Percentiles rank a stretch among this genome's conserved stretches.
These are phyloP conservation scores for Colletotrichum falcatum DNA, from an alignment of 2,329 filamentous ascomycete species.

Conservation along the genomic window DNA sequence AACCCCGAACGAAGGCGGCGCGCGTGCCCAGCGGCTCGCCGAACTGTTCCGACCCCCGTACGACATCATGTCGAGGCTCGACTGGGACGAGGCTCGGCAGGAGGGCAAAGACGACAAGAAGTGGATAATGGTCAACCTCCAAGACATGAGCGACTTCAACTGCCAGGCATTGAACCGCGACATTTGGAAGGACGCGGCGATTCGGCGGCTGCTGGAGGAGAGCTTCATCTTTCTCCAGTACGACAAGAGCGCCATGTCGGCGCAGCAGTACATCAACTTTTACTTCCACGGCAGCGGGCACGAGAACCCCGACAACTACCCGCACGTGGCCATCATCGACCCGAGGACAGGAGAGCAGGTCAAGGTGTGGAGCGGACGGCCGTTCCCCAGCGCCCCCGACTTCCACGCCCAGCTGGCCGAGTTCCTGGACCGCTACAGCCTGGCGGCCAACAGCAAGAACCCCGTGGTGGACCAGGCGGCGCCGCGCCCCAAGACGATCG, in stretches of 20 bases:
- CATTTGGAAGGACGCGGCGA: constrained; percentile 89
- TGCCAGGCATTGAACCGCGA: constrained; percentile 95
- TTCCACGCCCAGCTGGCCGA: constrained; percentile 94
- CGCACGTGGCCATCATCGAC: constrained; percentile 95
- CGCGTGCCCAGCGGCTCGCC: constrained; percentile 82
- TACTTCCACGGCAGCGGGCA: constrained; percentile 80
- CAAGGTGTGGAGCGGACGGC: constrained; percentile 91
- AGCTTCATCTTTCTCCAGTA: constrained; percentile 98
- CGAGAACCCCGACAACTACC: constrained; percentile 90
- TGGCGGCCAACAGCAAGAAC: constrained; percentile 90
- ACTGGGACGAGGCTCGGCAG: constrained; percentile 85
- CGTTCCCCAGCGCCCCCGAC: constrained; percentile 79
- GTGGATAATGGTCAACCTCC: constrained; percentile 96
- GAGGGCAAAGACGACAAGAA: constrained; percentile 89
- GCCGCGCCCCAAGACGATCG: constrained; percentile 75
- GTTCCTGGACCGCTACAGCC: constrained; percentile 96
- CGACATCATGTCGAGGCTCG: constrained; percentile 83
- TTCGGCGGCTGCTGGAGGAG: constrained; percentile 85
- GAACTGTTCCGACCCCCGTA: constrained; percentile 94
- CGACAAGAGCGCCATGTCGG: constrained; percentile 83
- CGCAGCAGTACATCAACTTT: constrained; percentile 86
- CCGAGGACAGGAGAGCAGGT: constrained; percentile 96
- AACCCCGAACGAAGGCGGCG: constrained; percentile 59
- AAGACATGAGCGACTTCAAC: constrained; percentile 92
- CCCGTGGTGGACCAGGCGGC: constrained; percentile 85